Percentiles rank a stretch among this genome's conserved stretches.
These are phyloP conservation scores for Yamadazyma taylorii DNA, from an alignment of 1,139 yeast species.

Conservation along the genomic window DNA sequence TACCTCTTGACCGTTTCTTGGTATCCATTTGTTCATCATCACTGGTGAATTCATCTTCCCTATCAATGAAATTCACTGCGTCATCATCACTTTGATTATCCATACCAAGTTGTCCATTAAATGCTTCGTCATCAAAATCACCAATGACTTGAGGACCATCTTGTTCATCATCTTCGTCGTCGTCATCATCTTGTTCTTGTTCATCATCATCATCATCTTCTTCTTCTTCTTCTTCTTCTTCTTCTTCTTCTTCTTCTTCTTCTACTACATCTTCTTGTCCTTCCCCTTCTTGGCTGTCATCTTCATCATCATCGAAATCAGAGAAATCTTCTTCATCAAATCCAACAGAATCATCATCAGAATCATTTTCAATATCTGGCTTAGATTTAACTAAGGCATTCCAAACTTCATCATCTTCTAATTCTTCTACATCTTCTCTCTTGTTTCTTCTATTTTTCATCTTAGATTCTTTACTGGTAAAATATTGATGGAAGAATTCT, in stretches of 20 bases:
- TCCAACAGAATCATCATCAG: conserved; percentile 47
- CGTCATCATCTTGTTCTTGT: conserved; percentile 13
- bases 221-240: conserved; percentile 24
- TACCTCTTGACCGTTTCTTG: conserved; percentile 23
- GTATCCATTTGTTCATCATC: conserved; percentile 15
- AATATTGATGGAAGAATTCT: conserved; percentile 85
- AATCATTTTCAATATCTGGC: conserved; percentile 71
- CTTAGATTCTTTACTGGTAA: conserved; percentile 59
- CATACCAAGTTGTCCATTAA: conserved; percentile 34
- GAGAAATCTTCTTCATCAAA: conserved; percentile 47
- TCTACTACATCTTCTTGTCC: conserved; percentile 26
- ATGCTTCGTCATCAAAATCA: conserved; percentile 19
- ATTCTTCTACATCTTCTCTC: conserved; percentile 24
- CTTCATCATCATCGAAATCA: conserved; percentile 31
- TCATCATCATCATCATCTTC: conserved; percentile 6
- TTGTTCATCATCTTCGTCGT: conserved; percentile 16
- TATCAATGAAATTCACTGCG: conserved; percentile 21
- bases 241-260: conserved; percentile 27
- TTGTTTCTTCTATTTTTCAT: conserved; percentile 32
- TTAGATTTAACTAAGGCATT: conserved; percentile 80
- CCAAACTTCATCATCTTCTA: conserved; percentile 83
- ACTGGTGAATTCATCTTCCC: conserved; percentile 14
- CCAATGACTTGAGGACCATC: conserved; percentile 14
- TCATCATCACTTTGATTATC: conserved; percentile 18
- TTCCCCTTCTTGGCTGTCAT: no score